Conservation (phyloP, 345 rosid genomes). For the Murraya koenigii region DNA sequence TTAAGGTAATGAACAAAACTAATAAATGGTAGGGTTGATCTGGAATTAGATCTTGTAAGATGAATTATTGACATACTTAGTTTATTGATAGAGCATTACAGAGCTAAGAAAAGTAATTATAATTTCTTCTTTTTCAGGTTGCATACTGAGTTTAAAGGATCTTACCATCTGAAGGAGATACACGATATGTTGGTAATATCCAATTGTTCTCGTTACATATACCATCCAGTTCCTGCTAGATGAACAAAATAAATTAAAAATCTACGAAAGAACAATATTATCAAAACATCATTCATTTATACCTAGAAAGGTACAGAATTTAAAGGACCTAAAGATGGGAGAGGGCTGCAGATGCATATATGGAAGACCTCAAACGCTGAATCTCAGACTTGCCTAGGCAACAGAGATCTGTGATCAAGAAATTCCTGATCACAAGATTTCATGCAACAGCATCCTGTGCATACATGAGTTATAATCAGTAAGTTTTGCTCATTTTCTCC, state of each 20-base stretch:
- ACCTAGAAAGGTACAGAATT: background rate
- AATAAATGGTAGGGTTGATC: background rate
- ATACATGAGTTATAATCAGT: background rate
- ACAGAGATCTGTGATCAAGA: background rate
- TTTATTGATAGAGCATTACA: background rate
- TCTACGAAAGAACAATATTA: background rate
- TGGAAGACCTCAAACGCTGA: background rate
- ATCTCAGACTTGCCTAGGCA: background rate
- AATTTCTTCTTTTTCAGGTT: too few relatives aligned
- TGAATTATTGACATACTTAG: background rate
- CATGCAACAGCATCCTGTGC: background rate
- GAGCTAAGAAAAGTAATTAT: background rate
- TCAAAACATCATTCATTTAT: background rate
- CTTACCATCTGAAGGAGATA: slow-evolving; percentile 56
- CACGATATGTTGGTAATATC: slow-evolving; percentile 57
- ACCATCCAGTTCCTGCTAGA: slow-evolving; percentile 59
- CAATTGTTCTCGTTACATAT: slow-evolving; percentile 50
- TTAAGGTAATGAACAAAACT: background rate
- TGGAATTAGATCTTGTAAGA: background rate
- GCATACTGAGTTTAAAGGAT: slow-evolving; percentile 10
- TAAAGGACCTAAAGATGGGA: background rate
- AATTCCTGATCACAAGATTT: background rate
- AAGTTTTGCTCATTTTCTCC: background rate
- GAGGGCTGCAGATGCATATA: background rate
- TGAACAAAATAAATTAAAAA: background rate